phyloP scores from a whole-genome alignment of 2,329 filamentous ascomycete species.

The Metarhizium robertsii region DNA sequence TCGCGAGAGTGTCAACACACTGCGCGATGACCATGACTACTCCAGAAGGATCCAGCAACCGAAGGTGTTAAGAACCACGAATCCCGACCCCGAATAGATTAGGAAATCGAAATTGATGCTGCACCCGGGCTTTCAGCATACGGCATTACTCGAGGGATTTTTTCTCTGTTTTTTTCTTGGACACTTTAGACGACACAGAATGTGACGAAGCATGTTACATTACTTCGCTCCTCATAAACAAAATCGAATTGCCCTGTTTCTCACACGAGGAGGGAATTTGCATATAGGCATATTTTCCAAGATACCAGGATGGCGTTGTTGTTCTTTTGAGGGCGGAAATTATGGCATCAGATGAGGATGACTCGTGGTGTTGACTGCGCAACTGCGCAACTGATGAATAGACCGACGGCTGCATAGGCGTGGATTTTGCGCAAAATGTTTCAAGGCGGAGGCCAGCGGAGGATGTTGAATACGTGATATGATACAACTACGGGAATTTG shows the following conservation, averaged over 20 bases:
- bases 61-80: constrained; percentile 51
- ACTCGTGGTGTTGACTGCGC: neutral
- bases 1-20: constrained; percentile 52
- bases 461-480: neutral
- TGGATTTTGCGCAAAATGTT: neutral
- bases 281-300: constrained; percentile 15
- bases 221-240: constrained; percentile 13
- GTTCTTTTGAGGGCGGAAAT: constrained; percentile 11
- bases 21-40: constrained; percentile 58
- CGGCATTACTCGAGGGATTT: neutral
- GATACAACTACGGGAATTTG: neutral
- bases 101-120: neutral
- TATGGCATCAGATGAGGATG: neutral
- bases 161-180: constrained; percentile 9
- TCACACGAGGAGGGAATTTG: neutral
- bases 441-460: neutral
- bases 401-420: constrained; percentile 11
- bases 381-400: neutral
- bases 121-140: neutral
- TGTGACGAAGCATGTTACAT: constrained; percentile 24
- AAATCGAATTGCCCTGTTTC: neutral
- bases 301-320: constrained; percentile 33
- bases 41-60: constrained; percentile 48
- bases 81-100: constrained; percentile 40
- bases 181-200: constrained; percentile 15